A percentile compares a stretch with the other conserved stretches of the same genome.
Conservation (phyloP, 352 stramenopile species). For the Elongisporangium anandrum region DNA sequence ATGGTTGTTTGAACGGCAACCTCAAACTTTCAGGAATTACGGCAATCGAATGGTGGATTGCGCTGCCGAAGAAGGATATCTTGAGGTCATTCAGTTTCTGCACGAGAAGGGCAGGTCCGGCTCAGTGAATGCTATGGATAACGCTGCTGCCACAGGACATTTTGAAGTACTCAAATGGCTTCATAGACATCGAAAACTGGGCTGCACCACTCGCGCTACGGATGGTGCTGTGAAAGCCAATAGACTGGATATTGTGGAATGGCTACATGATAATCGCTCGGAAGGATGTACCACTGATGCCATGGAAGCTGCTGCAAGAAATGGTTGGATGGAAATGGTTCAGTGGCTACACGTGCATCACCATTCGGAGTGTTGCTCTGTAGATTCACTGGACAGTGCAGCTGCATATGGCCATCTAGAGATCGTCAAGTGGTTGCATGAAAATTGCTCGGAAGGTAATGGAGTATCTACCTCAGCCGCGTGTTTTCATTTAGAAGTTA, state of each 20-base stretch:
- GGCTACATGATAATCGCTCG: neutral
- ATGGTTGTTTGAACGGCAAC: too few relatives aligned
- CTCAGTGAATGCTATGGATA: slow-evolving; percentile 1
- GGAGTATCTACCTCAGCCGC: too few relatives aligned
- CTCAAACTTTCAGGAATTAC: too few relatives aligned
- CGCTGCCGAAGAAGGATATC: too few relatives aligned
- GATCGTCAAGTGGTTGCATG: slow-evolving; percentile 15
- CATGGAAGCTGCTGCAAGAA: slow-evolving; percentile 1
- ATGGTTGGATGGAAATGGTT: slow-evolving; percentile 19
- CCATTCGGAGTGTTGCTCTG: slow-evolving; percentile 6
- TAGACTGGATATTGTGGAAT: slow-evolving; percentile 2
- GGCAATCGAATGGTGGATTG: too few relatives aligned
- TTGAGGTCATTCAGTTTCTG: too few relatives aligned
- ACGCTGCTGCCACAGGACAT: slow-evolving; percentile 24
- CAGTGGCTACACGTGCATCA: slow-evolving; percentile 21
- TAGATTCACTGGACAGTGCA: slow-evolving; percentile 9
- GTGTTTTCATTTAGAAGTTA: slow-evolving; percentile 16
- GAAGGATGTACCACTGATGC: slow-evolving; percentile 2
- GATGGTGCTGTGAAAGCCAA: slow-evolving; percentile 25
- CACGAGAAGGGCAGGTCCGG: neutral
- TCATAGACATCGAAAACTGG: neutral
- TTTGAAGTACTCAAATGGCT: slow-evolving; percentile 26
- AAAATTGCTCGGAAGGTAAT: slow-evolving; percentile 31
- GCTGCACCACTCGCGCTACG: slow-evolving; percentile 4
- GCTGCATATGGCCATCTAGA: slow-evolving; percentile 12